These are phyloP conservation scores for Boletus albobrunnescens DNA, from an alignment of 1,284 basidiomycete species.

Conservation along the genomic window DNA sequence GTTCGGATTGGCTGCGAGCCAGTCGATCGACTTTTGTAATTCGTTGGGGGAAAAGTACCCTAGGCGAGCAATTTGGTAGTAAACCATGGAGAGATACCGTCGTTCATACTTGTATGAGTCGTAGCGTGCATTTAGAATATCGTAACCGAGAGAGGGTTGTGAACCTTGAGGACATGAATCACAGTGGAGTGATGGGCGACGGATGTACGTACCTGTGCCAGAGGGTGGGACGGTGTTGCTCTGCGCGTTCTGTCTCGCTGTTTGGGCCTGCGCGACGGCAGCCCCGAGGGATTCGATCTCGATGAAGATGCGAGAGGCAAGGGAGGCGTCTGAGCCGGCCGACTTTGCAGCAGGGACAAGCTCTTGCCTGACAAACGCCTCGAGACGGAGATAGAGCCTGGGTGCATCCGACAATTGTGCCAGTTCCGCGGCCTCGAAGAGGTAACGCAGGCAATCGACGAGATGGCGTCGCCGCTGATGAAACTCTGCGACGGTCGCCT, in stretches of 20 bases:
- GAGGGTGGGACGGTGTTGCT: conserved; percentile 55
- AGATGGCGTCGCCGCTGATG: conserved; percentile 62
- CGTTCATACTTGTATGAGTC: conserved; percentile 74
- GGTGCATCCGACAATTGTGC: conserved; percentile 41
- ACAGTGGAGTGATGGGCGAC: not conserved
- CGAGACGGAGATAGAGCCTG: conserved; percentile 46
- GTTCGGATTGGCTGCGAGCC: conserved; percentile 58
- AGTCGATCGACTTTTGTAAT: conserved; percentile 58
- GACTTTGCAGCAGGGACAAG: conserved; percentile 40
- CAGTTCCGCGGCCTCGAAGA: conserved; percentile 44
- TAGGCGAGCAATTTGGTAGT: conserved; percentile 62
- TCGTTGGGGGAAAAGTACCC: conserved; percentile 59
- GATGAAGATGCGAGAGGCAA: conserved; percentile 56
- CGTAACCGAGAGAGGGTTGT: conserved; percentile 52
- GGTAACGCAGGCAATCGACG: conserved; percentile 57
- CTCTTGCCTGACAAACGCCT: conserved; percentile 51
- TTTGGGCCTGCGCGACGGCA: conserved; percentile 50
- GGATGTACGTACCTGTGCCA: conserved; percentile 44
- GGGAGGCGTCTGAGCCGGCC: conserved; percentile 36
- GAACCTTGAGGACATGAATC: conserved; percentile 33
- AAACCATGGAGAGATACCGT: conserved; percentile 55
- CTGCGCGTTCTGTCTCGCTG: conserved; percentile 56
- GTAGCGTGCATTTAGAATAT: conserved; percentile 60
- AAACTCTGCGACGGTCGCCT: conserved; percentile 61
- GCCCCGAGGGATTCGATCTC: conserved; percentile 58